phyloP scores from a whole-genome alignment of 495 filamentous ascomycete genomes.

The Daldinia bambusicola region DNA sequence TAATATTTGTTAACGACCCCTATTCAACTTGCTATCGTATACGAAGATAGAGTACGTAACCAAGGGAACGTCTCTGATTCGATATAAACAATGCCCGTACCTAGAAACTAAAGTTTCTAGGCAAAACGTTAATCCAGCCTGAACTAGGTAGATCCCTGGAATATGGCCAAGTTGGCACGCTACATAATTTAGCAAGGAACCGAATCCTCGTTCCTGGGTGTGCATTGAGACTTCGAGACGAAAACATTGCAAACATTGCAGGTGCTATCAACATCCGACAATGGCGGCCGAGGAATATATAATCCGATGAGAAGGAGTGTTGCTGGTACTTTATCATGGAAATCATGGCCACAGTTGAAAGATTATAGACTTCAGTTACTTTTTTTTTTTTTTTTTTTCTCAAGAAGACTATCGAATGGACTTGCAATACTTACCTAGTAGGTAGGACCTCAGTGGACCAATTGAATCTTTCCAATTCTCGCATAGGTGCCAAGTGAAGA shows the following conservation, averaged over 20 bases:
- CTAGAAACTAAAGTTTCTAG: constrained; percentile 1
- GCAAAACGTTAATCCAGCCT: not conserved
- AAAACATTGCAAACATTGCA: no score
- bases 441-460: not conserved
- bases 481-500: not conserved
- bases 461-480: constrained; percentile 3
- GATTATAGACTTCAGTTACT: not conserved
- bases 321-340: not conserved
- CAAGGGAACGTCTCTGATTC: not conserved
- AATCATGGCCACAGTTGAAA: not conserved
- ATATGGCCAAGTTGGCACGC: not conserved
- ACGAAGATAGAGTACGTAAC: no score
- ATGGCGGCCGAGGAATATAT: no score
- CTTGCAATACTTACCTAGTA: not conserved
- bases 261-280: no score
- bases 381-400: not conserved
- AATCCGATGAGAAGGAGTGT: no score
- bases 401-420: no score
- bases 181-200: not conserved
- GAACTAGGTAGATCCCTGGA: not conserved
- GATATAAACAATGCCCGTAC: not conserved
- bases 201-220: not conserved
- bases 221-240: not conserved
- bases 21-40: not conserved
- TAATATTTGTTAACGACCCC: not conserved